Conservation (phyloP, 1,139 yeast genomes). For the Zygoascus hellenicus region DNA sequence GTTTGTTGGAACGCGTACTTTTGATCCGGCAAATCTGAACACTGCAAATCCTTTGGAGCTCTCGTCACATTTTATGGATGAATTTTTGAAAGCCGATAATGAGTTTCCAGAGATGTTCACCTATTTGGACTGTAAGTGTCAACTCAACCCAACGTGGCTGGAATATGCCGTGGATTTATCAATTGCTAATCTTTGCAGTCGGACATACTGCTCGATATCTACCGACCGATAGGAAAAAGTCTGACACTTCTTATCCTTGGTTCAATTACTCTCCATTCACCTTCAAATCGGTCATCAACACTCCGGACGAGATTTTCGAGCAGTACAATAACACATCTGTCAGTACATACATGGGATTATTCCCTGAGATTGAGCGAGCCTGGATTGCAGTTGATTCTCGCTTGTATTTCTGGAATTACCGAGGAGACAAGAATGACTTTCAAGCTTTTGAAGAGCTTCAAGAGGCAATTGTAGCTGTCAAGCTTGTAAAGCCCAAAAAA, state of each 20-base stretch:
- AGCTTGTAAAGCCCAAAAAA: constrained; percentile 70
- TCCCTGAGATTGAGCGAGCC: constrained; percentile 73
- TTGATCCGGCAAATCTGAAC: constrained; percentile 7
- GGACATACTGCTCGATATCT: constrained; percentile 5
- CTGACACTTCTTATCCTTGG: constrained; percentile 3
- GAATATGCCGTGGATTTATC: not conserved
- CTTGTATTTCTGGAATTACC: constrained; percentile 77
- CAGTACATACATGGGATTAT: constrained; percentile 73
- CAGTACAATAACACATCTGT: constrained; percentile 67
- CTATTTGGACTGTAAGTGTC: constrained; percentile 5
- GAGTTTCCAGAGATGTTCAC: constrained; percentile 34
- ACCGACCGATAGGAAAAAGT: constrained; percentile 1
- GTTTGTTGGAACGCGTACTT: constrained; percentile 7
- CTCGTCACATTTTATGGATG: constrained; percentile 34
- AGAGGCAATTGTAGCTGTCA: constrained; percentile 71
- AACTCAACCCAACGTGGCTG: no score
- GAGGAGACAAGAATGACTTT: constrained; percentile 49
- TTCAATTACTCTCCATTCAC: constrained; percentile 54
- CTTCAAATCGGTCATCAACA: constrained; percentile 57
- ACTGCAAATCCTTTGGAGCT: constrained; percentile 29
- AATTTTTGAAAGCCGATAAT: constrained; percentile 33
- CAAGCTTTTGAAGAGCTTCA: constrained; percentile 77
- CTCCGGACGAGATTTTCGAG: constrained; percentile 80
- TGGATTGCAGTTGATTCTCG: constrained; percentile 87
- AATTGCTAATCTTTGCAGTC: not conserved